Base-by-base conservation (phyloP, 177 flowering plant genomes). In the Vitis hybrid region DNA sequence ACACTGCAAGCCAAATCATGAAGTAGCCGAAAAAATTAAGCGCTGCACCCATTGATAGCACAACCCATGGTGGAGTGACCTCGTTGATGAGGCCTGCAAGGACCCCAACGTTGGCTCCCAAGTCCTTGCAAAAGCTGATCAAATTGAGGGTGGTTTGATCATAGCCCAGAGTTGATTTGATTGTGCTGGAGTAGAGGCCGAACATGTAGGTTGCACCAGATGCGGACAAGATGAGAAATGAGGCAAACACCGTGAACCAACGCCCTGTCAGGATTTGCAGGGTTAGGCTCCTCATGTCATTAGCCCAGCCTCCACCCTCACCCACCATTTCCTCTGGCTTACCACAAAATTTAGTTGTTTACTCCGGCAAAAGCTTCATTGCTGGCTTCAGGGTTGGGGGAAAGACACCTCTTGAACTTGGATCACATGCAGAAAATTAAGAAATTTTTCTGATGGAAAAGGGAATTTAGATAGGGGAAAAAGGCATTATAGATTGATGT, bases 51-150 rank as follows among this genome's bases (percentile, higher is more conserved):
- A 72, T 54, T 19, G 72, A 58, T 6, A 76, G 75, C 3, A 68
- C 79, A n/a, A 76, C 66, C 70, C 72, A 72, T 1, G 79, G 72
- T 6, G 78, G 78, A 1, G 71, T 71, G 56, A 75, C 71, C 70
- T 75, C 78, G 55, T 71, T 62, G 62, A 76, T 65, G 21, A 76
- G 79, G 21, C 79, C 79, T 11, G 79, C 64, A 0, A 76, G 50
- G n/a, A 76, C 26, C n/a, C 79, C 73, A 23, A 60, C 66, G 68
- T 72, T 76, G 32, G 75, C 72, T 2, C 79, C 79, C 3, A 72
- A 18, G 62, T 76, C 79, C 51, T 76, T 76, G 75, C 48, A 76
- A 54, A 72, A 68, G 34, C 73, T 56, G 8, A 73, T 6, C 5
- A 67, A 14, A 23, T 67, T 67, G 34, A 73, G 55, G 4, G 76